Base-by-base conservation (phyloP, 768 basidiomycete genomes). In the Gymnopilus dilepis region DNA sequence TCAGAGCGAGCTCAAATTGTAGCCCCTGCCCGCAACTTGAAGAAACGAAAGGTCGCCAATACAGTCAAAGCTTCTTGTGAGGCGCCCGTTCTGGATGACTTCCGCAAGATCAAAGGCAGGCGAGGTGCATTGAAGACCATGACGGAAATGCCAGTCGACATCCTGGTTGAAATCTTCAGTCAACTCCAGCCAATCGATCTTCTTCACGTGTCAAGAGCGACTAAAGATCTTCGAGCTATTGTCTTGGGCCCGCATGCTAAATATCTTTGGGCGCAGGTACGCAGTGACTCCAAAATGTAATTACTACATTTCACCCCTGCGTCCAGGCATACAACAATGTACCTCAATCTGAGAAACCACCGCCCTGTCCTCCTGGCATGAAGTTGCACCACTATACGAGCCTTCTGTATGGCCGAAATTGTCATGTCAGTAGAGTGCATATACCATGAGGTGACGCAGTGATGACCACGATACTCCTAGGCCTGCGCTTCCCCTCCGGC, bases 101-200 rank as follows among this genome's bases (percentile, higher is more conserved):
- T 47, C 31, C 21, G 58, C 41, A 62, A 47, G 24, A 57, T 69
- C 21, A 69, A 61, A 50, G 68, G 69, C n/a, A 66, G 54, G 43
- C 60, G 69, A 48, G 73, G 73, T 17, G 64, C 72, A 22, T 62
- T 74, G 41, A 60, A 63, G 38, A 48, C 65, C 28, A 68, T 77
- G 50, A 73, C 69, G 7, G 75, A 77, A 58, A 70, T 78, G 50
- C 76, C 75, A 11, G 38, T 77, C 24, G 77, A 78, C 43, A 65
- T 77, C 5, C 67, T 76, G n/a, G 64, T 71, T 9, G 73, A 83
- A 73, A 78, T 81, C 21, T 76, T 80, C 59, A 65, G 70, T 9
- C 67, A 76, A 34, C 68, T 83, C 7, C 61, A 74, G 28, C 80
- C 80, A n/a, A 28, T 68, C 13, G 80, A 83, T 60, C 67, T 83